phyloP scores from a whole-genome alignment of 345 rosid genomes.

The Rhodamnia argentea region DNA sequence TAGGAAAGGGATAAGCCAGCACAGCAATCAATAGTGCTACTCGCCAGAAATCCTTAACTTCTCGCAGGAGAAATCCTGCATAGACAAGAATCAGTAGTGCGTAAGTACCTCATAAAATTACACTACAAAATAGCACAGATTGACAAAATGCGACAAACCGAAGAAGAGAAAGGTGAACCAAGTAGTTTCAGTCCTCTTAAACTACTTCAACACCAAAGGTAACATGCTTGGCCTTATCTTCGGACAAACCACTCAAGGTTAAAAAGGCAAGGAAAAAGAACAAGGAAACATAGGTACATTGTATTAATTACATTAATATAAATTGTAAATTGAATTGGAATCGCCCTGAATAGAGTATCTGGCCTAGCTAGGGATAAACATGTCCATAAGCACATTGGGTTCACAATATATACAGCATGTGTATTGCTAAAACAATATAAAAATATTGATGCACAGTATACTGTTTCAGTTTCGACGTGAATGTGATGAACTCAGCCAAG shows the following conservation, averaged over 20 bases:
- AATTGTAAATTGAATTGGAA: too few species aligned
- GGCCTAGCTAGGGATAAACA: not conserved
- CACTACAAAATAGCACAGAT: not conserved
- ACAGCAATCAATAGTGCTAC: slow-evolving; percentile 60
- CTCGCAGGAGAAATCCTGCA: slow-evolving; percentile 70
- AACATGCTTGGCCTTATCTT: not conserved
- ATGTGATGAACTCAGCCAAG: not conserved
- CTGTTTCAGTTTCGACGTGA: not conserved
- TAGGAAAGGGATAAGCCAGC: slow-evolving; percentile 32
- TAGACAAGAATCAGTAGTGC: not conserved
- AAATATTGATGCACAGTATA: not conserved
- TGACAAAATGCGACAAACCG: not conserved
- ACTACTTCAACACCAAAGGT: not conserved
- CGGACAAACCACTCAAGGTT: not conserved
- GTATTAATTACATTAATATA: too few species aligned
- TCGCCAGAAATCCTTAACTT: slow-evolving; percentile 80
- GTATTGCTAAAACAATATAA: not conserved
- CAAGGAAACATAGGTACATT: not conserved
- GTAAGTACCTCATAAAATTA: not conserved
- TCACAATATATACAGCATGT: not conserved
- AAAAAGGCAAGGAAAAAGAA: not conserved
- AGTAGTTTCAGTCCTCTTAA: not conserved
- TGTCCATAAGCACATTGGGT: not conserved
- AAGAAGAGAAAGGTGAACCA: not conserved
- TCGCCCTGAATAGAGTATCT: too few species aligned